A percentile compares a stretch with the other conserved stretches of the same genome.
phyloP scores from a whole-genome alignment of 1,284 basidiomycete species.

The Trametes sp. region DNA sequence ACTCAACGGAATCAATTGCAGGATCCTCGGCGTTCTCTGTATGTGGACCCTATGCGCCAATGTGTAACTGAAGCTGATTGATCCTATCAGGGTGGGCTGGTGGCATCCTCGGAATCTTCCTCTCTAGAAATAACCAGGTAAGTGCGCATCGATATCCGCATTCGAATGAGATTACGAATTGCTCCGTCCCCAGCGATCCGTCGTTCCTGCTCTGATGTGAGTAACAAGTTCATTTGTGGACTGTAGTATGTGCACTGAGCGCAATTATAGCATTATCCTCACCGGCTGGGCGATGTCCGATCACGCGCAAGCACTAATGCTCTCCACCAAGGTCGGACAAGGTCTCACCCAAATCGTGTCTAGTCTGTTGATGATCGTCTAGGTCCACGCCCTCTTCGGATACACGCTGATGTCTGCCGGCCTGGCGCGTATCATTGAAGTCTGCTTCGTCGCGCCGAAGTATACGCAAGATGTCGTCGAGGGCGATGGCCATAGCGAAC shows the following conservation, averaged over 20 bases:
- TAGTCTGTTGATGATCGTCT: background rate
- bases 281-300: constrained; percentile 97
- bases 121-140: constrained; percentile 83
- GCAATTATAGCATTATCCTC: constrained; percentile 71
- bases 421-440: constrained; percentile 82
- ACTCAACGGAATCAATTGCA: constrained; percentile 27
- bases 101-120: constrained; percentile 87
- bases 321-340: constrained; percentile 75
- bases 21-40: constrained; percentile 53
- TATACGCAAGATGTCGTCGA: constrained; percentile 42
- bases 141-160: constrained; percentile 15
- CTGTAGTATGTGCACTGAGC: background rate
- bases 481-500: constrained; percentile 67
- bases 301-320: constrained; percentile 85
- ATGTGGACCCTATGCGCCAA: constrained; percentile 33
- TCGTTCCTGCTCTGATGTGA: constrained; percentile 87
- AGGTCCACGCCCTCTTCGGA: constrained; percentile 89
- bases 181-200: constrained; percentile 60
- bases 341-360: too few species aligned
- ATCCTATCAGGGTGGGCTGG: constrained; percentile 84
- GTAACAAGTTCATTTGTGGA: too few species aligned
- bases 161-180: background rate
- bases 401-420: constrained; percentile 89
- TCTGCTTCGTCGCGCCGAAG: constrained; percentile 75
- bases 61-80: background rate